Percentiles rank a stretch among this genome's conserved stretches.
phyloP scores from a whole-genome alignment of 2,329 filamentous ascomycete genomes.

The Piedraia hortae region DNA sequence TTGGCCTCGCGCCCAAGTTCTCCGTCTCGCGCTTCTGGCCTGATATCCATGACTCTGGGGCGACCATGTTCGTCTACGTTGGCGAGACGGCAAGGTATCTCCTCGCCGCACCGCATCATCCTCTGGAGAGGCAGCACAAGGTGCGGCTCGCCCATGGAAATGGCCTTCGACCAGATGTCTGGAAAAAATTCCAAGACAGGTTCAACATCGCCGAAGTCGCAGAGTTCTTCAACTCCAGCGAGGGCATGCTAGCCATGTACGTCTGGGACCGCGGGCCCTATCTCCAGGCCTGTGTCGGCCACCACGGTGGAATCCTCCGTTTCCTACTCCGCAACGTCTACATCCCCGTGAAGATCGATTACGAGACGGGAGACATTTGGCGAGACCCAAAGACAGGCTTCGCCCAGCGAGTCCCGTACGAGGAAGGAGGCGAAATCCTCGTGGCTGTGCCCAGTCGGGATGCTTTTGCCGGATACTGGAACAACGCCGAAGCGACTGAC shows the following conservation, averaged over 20 bases:
- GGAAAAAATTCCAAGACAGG: conserved; percentile 33
- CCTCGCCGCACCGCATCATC: conserved; percentile 34
- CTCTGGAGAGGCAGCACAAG: conserved; percentile 29
- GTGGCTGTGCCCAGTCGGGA: conserved; percentile 29
- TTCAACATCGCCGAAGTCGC: conserved; percentile 34
- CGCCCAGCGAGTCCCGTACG: conserved; percentile 32
- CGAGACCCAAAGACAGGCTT: conserved; percentile 41
- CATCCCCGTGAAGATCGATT: conserved; percentile 41
- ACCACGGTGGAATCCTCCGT: conserved; percentile 37
- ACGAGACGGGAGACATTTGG: conserved; percentile 36
- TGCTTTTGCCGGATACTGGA: conserved; percentile 41
- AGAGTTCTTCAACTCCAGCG: conserved; percentile 57
- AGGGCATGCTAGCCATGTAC: conserved; percentile 34
- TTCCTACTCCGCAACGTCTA: conserved; percentile 25
- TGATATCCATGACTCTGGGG: conserved; percentile 36
- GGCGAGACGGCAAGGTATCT: conserved; percentile 52
- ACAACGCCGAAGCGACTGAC: conserved; percentile 35
- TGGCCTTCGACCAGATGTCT: conserved; percentile 39
- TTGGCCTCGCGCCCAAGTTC: conserved; percentile 39
- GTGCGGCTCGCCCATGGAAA: conserved; percentile 35
- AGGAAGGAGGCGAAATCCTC: conserved; percentile 45
- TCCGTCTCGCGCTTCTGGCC: conserved; percentile 42
- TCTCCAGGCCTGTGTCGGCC: conserved; percentile 34
- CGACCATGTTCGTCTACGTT: conserved; percentile 50
- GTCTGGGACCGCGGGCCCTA: conserved; percentile 29